Conservation (phyloP, 2,329 filamentous ascomycete genomes). For the Boeremia lycopersici region DNA sequence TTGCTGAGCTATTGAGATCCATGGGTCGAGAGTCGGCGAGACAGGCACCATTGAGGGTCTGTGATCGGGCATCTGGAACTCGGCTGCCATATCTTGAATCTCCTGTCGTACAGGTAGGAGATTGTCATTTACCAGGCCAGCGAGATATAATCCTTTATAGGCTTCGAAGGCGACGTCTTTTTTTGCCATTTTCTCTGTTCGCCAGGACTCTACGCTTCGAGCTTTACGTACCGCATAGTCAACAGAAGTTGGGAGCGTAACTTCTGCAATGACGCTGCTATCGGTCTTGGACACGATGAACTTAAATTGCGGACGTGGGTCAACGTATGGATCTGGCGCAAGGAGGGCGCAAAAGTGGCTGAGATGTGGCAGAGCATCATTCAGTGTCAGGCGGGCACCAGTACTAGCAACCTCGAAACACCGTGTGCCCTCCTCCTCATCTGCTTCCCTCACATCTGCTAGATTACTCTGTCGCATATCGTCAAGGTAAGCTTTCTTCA, state of each 20-base stretch:
- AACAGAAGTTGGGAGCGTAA: constrained; percentile 74
- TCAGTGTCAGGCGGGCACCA: constrained; percentile 70
- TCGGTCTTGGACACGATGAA: constrained; percentile 50
- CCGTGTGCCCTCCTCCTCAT: constrained; percentile 55
- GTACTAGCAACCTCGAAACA: constrained; percentile 32
- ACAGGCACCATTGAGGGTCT: constrained; percentile 36
- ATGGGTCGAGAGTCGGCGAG: constrained; percentile 38
- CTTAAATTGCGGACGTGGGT: constrained; percentile 72
- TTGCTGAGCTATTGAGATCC: constrained; percentile 26
- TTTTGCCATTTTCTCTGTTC: constrained; percentile 71
- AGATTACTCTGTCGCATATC: constrained; percentile 60
- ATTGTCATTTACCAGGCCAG: constrained; percentile 76
- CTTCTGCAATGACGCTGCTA: constrained; percentile 59
- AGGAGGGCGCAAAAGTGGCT: constrained; percentile 78
- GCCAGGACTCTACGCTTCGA: constrained; percentile 64
- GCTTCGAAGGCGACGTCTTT: constrained; percentile 86
- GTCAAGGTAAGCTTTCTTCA: constrained; percentile 72
- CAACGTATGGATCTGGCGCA: constrained; percentile 63
- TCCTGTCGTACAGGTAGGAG: constrained; percentile 66
- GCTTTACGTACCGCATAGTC: constrained; percentile 64
- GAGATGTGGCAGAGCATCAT: constrained; percentile 77
- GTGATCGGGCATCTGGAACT: constrained; percentile 34
- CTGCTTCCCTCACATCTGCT: constrained; percentile 51
- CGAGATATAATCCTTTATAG: constrained; percentile 71
- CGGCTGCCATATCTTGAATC: constrained; percentile 19